Evolutionary conservation across 208 protist genomes (phyloP), one percentile per base, ranked within the genome.

Genomic region (Trichomonas vaginalis): DNA sequence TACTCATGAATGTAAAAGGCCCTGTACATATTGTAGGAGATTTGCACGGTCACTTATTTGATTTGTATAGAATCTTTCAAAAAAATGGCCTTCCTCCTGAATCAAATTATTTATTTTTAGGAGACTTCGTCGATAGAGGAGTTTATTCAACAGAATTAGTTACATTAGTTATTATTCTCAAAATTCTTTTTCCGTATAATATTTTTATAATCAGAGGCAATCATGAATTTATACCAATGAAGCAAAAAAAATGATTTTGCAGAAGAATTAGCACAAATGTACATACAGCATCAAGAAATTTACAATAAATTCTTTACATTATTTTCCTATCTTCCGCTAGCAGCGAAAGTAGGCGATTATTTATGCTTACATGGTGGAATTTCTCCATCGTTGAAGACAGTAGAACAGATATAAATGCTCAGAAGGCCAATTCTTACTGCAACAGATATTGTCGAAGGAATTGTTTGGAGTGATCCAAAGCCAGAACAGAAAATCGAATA

Each of bases 81-180:
- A 83, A 95, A 35, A 8, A 35, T 86, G 96, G 96, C 45, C 95
- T 98, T 37, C 97, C 97, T 23, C 98, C 98, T 42, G 98, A 99
- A 96, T 99, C 98, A 15, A 99, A 99, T 96, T 99, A 99, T 96
- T 97, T 99, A 15, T 99, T 99, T 97, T 98, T 99, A 97, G 97
- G 96, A 47, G 95, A 96, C 17, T 96, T 87, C 37, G 95, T 96
- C 0, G 95, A 96, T 47, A 27, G 95, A 96, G 95, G 95, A 27
- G 42, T 48, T 42, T 97, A 92, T 83, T 96, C 96, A 3, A 79
- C 42, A 6, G 96, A 97, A 86, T 45, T 95, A 0, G 32, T 97
- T 39, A 46, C 95, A 14, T 62, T 95, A 32, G 87, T 97, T 37
- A 10, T 95, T 9, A 10, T 56, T n/a, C 90, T 48, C 88, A 70